Evolutionary conservation across 2,329 filamentous ascomycete species (phyloP).

Genomic region (Ceratocystiopsis sp.): DNA sequence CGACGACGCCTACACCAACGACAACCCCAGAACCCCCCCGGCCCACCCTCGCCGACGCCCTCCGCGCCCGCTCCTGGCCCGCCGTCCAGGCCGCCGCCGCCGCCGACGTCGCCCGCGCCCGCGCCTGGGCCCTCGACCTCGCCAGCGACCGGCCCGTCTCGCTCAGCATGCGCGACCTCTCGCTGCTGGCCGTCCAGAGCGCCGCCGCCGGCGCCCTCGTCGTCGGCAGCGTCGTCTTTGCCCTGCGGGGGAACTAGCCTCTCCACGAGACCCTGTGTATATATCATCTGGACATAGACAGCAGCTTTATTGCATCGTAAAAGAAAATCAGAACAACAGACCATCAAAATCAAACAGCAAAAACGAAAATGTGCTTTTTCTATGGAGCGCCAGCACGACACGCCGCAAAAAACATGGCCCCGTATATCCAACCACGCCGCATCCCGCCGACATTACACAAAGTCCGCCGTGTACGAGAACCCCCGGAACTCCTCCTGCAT

Average conservation of each 20-base stretch:
- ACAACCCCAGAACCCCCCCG: not conserved
- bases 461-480: constrained; percentile 93
- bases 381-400: too few species aligned
- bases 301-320: too few species aligned
- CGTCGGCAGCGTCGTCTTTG: constrained; percentile 3
- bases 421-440: not conserved
- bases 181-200: constrained; percentile 51
- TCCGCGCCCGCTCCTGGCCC: constrained; percentile 20
- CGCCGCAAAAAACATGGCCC: too few species aligned
- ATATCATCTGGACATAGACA: too few species aligned
- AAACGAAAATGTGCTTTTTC: too few species aligned
- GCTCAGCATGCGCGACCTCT: constrained; percentile 52
- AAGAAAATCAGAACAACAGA: too few species aligned
- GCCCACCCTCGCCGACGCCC: not conserved
- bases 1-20: not conserved
- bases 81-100: constrained; percentile 17
- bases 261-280: too few species aligned
- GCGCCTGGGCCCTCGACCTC: constrained; percentile 35
- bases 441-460: too few species aligned
- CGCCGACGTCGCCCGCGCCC: constrained; percentile 27
- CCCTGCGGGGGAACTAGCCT: not conserved
- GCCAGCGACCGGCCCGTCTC: constrained; percentile 48
- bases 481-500: constrained; percentile 99
- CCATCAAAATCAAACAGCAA: too few species aligned
- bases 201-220: constrained; percentile 41